Base-by-base conservation (phyloP, 108 stramenopile genomes). In the Pseudonitzschia pungens region DNA sequence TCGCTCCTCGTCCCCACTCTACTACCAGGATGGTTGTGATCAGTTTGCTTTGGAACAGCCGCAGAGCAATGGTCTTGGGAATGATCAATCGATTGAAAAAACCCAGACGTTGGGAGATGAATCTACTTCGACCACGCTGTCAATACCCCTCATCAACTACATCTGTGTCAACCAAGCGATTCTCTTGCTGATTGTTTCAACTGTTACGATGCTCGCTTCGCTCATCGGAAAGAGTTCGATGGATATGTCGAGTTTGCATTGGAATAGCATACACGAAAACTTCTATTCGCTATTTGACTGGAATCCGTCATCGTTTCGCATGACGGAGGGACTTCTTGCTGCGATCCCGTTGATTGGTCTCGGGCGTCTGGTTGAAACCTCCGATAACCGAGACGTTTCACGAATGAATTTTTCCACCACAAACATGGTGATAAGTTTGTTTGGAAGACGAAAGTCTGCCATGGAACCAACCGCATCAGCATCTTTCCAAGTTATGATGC, bases 351-450 rank as follows among this genome's bases (percentile, higher is more conserved):
- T 84, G 81, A 80, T 87, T 65, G 63, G 16, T 26, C 15, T 84
- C 11, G 69, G 75, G 27, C 42, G 65, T n/a, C 0, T 42, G 0
- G 57, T 84, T 22, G 83, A 84, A 67, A 57, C 60, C 10, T 81
- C 77, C 1, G 79, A 81, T 44, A 26, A 58, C 18, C 70, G 81
- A 42, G 78, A 72, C 42, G 69, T 71, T 27, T 52, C 71, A 27
- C 62, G 73, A 45, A 73, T 80, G 18, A 74, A 75, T 53, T 87
- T 87, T 65, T 45, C 78, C 33, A 87, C 86, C 20, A 77, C 71
- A 15, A 81, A 83, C 59, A 75, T 82, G 81, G 86, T 84, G 18
- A 81, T 87, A 50, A 84, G 68, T 20, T 51, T 87, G 15, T 87
- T 87, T 69, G 86, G 86, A 41, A 44, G 86, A 68, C 67, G 86